Evolutionary conservation across 805 yeast species (phyloP).

Genomic region (Metschnikowia dekortorum): DNA sequence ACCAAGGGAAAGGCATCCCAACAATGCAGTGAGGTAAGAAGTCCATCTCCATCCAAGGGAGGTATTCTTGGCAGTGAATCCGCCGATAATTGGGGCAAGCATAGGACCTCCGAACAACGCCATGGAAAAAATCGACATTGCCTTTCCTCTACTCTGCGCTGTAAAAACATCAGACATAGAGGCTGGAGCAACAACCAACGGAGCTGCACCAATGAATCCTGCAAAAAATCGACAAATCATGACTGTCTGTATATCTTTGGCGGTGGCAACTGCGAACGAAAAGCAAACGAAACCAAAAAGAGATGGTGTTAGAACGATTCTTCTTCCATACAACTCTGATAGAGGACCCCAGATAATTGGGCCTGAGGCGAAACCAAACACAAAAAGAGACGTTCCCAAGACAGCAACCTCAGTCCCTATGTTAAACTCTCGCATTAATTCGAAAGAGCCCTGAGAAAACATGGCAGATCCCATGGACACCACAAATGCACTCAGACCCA

Average conservation of each 20-base stretch:
- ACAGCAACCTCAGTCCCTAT: conserved; percentile 68
- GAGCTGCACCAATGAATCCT: conserved; percentile 24
- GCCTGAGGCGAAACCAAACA: conserved; percentile 91
- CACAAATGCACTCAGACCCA: conserved; percentile 29
- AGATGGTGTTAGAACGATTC: conserved; percentile 53
- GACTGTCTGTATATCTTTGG: conserved; percentile 22
- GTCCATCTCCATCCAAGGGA: conserved; percentile 84
- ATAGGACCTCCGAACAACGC: conserved; percentile 33
- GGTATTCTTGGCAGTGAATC: conserved; percentile 52
- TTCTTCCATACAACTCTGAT: conserved; percentile 75
- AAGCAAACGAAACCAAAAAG: conserved; percentile 55
- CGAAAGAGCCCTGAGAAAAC: conserved; percentile 58
- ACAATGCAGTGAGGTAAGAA: conserved; percentile 62
- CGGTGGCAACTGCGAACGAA: conserved; percentile 39
- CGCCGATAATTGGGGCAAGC: conserved; percentile 39
- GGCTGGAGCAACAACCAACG: conserved; percentile 24
- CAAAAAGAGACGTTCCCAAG: conserved; percentile 74
- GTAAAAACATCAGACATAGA: conserved; percentile 20
- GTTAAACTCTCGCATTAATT: conserved; percentile 47
- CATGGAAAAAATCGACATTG: conserved; percentile 21
- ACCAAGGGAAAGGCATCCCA: conserved; percentile 43
- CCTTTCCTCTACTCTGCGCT: conserved; percentile 19
- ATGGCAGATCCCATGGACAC: conserved; percentile 78
- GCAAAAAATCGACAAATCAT: conserved; percentile 22
- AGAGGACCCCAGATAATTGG: conserved; percentile 89